Conservation (phyloP, 2,329 filamentous ascomycete species). For the Monilinia aucupariae region DNA sequence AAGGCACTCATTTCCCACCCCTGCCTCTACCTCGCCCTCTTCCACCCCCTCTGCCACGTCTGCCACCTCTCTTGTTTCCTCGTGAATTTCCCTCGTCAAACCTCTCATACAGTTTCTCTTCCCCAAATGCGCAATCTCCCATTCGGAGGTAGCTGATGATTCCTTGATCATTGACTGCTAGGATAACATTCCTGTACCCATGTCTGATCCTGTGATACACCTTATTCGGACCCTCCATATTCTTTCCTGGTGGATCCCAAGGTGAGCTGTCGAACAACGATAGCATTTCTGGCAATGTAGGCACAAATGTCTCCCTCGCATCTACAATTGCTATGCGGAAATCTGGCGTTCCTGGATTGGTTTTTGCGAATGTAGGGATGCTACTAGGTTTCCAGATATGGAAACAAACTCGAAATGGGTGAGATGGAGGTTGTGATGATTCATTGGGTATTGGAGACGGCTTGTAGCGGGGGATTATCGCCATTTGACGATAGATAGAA, state of each 20-base stretch:
- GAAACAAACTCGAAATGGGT: constrained; percentile 68
- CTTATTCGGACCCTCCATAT: constrained; percentile 41
- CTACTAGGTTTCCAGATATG: constrained; percentile 71
- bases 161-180: constrained; percentile 86
- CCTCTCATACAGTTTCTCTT: constrained; percentile 65
- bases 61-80: constrained; percentile 36
- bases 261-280: constrained; percentile 69
- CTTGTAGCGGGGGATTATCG: constrained; percentile 67
- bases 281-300: constrained; percentile 66
- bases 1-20: constrained; percentile 16
- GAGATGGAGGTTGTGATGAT: constrained; percentile 34
- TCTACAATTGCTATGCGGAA: constrained; percentile 81
- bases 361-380: constrained; percentile 66
- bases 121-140: constrained; percentile 71
- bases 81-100: constrained; percentile 41
- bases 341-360: constrained; percentile 70
- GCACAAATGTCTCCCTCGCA: constrained; percentile 64
- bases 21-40: constrained; percentile 29
- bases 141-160: constrained; percentile 83
- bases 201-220: constrained; percentile 77
- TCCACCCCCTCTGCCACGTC: constrained; percentile 40
- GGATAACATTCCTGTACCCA: constrained; percentile 73
- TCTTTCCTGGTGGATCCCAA: constrained; percentile 51
- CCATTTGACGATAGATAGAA: constrained; percentile 70
- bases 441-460: constrained; percentile 39